Evolutionary conservation across 2,329 filamentous ascomycete species (phyloP).

Genomic region (Sporothrix pseudoabietina): DNA sequence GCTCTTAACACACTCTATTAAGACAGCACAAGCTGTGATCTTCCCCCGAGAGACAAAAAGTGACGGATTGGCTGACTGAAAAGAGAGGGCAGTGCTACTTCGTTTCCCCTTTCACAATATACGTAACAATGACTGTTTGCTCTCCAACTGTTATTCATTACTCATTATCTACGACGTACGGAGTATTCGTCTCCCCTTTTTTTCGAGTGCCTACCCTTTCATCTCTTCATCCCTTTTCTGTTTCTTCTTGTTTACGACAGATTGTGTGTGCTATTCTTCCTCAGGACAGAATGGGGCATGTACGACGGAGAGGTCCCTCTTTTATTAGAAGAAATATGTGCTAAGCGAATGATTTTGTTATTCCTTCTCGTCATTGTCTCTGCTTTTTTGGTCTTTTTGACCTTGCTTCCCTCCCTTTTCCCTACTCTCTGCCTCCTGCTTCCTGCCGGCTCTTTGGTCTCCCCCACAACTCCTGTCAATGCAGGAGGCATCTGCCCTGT

Average conservation of each 20-base stretch:
- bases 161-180: background rate
- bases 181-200: background rate
- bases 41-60: background rate
- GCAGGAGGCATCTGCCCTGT: background rate
- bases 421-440: background rate
- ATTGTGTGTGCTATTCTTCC: background rate
- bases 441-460: background rate
- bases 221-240: background rate
- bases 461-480: constrained; percentile 24
- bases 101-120: background rate
- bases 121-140: background rate
- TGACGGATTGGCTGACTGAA: background rate
- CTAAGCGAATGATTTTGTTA: background rate
- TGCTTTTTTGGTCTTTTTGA: background rate
- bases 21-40: constrained; percentile 3
- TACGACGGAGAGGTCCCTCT: background rate
- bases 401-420: background rate
- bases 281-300: background rate
- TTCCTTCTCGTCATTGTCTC: background rate
- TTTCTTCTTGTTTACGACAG: background rate
- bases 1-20: constrained; percentile 19
- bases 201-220: background rate
- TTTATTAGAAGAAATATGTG: background rate
- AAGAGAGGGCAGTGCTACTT: constrained; percentile 5
- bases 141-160: too few relatives aligned